A percentile compares a stretch with the other conserved stretches of the same genome.
These are phyloP conservation scores for Bretschneidera sinensis DNA, from an alignment of 345 rosid genomes.

Conservation along the genomic window DNA sequence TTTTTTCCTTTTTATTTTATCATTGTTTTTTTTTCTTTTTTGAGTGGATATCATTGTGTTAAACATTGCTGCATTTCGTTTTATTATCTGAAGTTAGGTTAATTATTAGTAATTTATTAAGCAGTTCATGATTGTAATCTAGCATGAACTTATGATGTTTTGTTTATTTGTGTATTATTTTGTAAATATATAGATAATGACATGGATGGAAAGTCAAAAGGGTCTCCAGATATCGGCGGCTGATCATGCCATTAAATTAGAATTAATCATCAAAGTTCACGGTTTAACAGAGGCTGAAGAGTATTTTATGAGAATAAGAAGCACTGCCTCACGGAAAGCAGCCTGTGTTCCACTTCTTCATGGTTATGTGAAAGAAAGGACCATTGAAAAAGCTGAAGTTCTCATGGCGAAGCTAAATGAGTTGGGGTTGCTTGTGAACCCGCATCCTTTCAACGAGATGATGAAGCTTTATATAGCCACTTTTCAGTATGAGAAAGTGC, in stretches of 20 bases:
- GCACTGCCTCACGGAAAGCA: constrained; percentile 27
- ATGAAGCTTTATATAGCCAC: constrained; percentile 53
- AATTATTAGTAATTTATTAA: neutral
- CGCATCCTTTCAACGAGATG: constrained; percentile 62
- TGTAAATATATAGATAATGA: constrained; percentile 31
- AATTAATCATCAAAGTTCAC: constrained; percentile 36
- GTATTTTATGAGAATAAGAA: constrained; percentile 29
- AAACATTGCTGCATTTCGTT: neutral
- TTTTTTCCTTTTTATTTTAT: neutral
- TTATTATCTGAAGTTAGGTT: neutral
- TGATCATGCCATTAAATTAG: constrained; percentile 38
- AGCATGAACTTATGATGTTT: neutral
- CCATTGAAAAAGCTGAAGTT: constrained; percentile 41
- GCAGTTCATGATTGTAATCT: neutral
- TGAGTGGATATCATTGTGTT: neutral
- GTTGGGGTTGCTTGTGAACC: constrained; percentile 44
- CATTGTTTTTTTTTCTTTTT: neutral
- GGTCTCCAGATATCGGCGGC: constrained; percentile 18
- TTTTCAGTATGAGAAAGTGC: constrained; percentile 38
- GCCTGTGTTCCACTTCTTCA: constrained; percentile 49
- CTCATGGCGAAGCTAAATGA: constrained; percentile 39
- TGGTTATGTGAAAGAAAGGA: constrained; percentile 40
- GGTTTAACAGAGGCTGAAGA: constrained; percentile 43
- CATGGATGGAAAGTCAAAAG: constrained; percentile 46
- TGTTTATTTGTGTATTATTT: neutral